These are phyloP conservation scores for Apiotrichum domesticum DNA, from an alignment of 1,284 basidiomycete genomes.

Conservation along the genomic window DNA sequence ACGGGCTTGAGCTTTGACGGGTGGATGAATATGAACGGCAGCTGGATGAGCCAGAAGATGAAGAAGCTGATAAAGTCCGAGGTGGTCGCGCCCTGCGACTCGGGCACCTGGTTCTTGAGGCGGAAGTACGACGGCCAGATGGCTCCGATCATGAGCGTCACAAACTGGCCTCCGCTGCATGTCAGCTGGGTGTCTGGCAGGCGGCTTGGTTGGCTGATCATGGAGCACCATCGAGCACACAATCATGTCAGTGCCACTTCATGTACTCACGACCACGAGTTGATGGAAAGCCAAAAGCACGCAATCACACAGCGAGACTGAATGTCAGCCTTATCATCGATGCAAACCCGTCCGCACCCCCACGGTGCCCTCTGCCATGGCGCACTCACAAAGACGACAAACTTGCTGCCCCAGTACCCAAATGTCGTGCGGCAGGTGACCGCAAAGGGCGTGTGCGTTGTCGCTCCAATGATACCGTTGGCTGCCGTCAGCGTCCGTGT, in stretches of 20 bases:
- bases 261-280: constrained; percentile 49
- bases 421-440: constrained; percentile 68
- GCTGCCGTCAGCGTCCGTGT: constrained; percentile 10
- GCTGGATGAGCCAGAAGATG: constrained; percentile 59
- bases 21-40: constrained; percentile 66
- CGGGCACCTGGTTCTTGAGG: constrained; percentile 60
- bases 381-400: constrained; percentile 46
- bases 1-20: constrained; percentile 67
- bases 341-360: not conserved
- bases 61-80: constrained; percentile 60
- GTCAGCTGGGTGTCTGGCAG: not conserved
- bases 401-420: constrained; percentile 58
- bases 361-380: not conserved
- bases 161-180: constrained; percentile 26
- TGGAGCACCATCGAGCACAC: not conserved
- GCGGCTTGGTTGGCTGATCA: too few species aligned
- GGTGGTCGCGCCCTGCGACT: constrained; percentile 59
- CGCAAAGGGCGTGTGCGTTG: constrained; percentile 63
- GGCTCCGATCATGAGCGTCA: constrained; percentile 60
- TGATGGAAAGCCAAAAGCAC: constrained; percentile 69
- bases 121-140: constrained; percentile 66
- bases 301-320: constrained; percentile 62
- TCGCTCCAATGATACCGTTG: constrained; percentile 66
- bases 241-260: constrained; percentile 3
- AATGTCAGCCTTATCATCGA: not conserved